Evolutionary conservation across 306 rosid species (phyloP).

Genomic region (Acmispon strigosus): DNA sequence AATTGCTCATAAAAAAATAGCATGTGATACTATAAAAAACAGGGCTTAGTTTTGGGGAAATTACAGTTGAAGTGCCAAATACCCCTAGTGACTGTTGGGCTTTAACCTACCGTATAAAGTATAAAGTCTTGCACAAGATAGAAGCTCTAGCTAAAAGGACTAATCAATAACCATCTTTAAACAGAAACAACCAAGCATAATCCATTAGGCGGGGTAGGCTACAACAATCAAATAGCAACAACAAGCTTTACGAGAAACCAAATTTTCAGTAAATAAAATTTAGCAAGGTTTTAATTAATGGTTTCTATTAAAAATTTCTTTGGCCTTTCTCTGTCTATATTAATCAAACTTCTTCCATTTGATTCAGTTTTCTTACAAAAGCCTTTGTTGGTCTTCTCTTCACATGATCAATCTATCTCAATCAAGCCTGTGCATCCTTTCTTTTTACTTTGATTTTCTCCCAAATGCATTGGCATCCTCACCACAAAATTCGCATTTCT

Average conservation of each 20-base stretch:
- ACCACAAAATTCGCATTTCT: no score
- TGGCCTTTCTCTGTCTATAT: not conserved
- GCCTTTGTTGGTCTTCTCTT: no score
- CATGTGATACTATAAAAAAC: not conserved
- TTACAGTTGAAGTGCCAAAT: not conserved
- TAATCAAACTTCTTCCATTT: not conserved
- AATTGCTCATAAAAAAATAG: not conserved
- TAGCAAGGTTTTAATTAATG: not conserved
- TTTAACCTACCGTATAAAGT: not conserved
- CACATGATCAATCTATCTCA: no score
- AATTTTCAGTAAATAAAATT: not conserved
- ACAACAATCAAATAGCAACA: not conserved
- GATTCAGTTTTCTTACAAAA: no score
- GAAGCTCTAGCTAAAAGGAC: no score
- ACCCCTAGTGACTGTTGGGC: not conserved
- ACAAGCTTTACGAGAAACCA: not conserved
- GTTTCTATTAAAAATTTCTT: not conserved
- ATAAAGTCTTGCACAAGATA: no score
- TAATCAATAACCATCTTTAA: no score
- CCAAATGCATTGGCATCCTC: no score
- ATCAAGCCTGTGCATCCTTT: no score
- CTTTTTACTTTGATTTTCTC: no score
- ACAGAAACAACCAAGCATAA: no score
- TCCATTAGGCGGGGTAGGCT: not conserved
- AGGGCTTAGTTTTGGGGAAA: not conserved